Percentiles rank a stretch among this genome's conserved stretches.
These are phyloP conservation scores for Pichia sp. DNA, from an alignment of 1,139 yeast genomes.

Conservation along the genomic window DNA sequence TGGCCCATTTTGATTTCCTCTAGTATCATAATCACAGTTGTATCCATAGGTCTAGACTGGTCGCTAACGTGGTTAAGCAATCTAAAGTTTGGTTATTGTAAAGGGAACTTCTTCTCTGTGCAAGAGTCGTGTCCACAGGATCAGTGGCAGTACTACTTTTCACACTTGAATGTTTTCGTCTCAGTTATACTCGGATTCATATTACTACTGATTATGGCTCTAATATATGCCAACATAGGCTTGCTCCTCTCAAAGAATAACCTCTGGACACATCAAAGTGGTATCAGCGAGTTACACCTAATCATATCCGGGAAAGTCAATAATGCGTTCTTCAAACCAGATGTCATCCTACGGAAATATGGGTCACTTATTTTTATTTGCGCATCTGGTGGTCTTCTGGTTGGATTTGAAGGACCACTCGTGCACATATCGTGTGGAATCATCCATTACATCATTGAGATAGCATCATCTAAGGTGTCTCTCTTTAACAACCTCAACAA, in stretches of 20 bases:
- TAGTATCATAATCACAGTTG: conserved; percentile 51
- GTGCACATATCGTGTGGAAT: conserved; percentile 81
- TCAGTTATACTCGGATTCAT: conserved; percentile 17
- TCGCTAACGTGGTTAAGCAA: conserved; percentile 59
- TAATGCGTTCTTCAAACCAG: conserved; percentile 39
- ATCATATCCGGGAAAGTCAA: conserved; percentile 55
- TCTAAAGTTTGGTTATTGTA: conserved; percentile 45
- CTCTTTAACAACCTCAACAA: conserved; percentile 39
- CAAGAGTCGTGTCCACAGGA: conserved; percentile 23
- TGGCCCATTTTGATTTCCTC: conserved; percentile 57
- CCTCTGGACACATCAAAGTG: conserved; percentile 50
- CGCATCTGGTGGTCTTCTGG: conserved; percentile 72
- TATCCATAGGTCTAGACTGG: conserved; percentile 55
- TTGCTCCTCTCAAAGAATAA: conserved; percentile 29
- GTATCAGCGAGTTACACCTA: conserved; percentile 63
- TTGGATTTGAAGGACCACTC: conserved; percentile 91
- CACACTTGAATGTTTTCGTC: not conserved
- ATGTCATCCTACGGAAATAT: conserved; percentile 43
- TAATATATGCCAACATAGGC: conserved; percentile 24
- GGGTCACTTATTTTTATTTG: conserved; percentile 57
- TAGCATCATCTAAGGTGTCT: conserved; percentile 16
- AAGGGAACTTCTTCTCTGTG: conserved; percentile 29
- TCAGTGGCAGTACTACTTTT: conserved; percentile 27
- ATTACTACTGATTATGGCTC: conserved; percentile 29
- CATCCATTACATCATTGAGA: conserved; percentile 35